Evolutionary conservation across 352 stramenopile species (phyloP), one percentile per base, ranked within the genome.

Genomic region (Phytophthora nicotianae): DNA sequence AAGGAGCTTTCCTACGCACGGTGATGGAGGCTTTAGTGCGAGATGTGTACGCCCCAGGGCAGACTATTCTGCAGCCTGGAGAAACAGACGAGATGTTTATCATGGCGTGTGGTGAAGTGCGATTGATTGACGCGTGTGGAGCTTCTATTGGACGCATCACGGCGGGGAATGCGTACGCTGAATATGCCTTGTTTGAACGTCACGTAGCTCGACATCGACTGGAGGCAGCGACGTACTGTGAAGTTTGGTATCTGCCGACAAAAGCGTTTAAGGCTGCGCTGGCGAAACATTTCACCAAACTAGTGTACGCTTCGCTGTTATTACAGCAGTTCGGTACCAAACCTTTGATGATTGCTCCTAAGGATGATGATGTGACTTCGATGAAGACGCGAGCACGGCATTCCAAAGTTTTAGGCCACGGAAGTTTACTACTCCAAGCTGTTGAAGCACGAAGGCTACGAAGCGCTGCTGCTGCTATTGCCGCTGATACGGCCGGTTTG

Each of bases 61-160:
- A 88, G 32, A 60, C 56, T 0, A 19, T 86, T 5, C 23, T 84
- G 6, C 32, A 54, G 0, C 21, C 58, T 11, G 58, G 62, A 9
- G 71, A 83, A 33, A 56, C 63, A 9, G 79, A 86, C 21, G 79
- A 88, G 38, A 82, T 88, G 71, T 63, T 83, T n/a, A 79, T 84
- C 26, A 58, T 88, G 5, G 74, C 68, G 0, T 59, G 54, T n/a
- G 79, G 79, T 17, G 73, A 83, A 52, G 66, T 88, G 10, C 50
- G 61, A 4, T 62, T 88, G 16, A 45, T 78, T 6, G 63, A 84
- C n/a, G 6, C 48, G 5, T 53, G 37, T 10, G 29, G 20, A 23
- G 56, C 6, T 5, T 38, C 35, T 6, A 16, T 53, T 43, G 71
- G 73, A 4, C 64, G 60, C 2, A 70, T 87, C 8, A 69, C 60